These are phyloP conservation scores for Piper betle DNA, from an alignment of 164 flowering plant species.

Conservation along the genomic window DNA sequence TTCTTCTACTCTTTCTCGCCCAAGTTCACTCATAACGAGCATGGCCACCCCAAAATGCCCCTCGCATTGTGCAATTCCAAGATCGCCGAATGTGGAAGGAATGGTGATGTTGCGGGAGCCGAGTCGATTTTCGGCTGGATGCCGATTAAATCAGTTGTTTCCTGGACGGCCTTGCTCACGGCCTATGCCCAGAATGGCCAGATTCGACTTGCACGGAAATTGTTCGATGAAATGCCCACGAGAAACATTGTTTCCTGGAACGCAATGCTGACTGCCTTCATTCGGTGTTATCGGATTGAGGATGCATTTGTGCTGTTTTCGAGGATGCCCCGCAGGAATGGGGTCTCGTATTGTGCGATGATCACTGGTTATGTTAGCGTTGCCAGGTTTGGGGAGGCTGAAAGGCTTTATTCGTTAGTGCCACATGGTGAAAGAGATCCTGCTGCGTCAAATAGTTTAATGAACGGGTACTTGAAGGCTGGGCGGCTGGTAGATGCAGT, in stretches of 20 bases:
- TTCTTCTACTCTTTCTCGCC: background rate
- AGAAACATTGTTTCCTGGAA: conserved; percentile 30
- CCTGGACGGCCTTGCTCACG: conserved; percentile 47
- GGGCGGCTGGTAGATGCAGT: conserved; percentile 21
- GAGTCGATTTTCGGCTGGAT: conserved; percentile 29
- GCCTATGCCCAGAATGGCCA: conserved; percentile 29
- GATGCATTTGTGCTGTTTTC: conserved; percentile 24
- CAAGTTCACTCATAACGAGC: background rate
- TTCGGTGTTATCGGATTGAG: conserved; percentile 10
- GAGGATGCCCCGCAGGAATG: conserved; percentile 20
- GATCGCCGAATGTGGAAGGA: conserved; percentile 30
- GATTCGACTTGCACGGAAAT: conserved; percentile 16
- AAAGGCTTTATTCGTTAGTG: conserved; percentile 17
- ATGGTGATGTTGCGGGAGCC: conserved; percentile 28
- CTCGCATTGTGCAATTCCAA: conserved; percentile 27
- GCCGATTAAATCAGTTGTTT: conserved; percentile 23
- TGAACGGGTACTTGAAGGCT: conserved; percentile 26
- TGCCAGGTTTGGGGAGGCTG: conserved; percentile 23
- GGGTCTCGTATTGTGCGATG: conserved; percentile 25
- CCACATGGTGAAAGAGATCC: conserved; percentile 20
- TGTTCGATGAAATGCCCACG: conserved; percentile 44
- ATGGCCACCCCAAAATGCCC: conserved; percentile 5
- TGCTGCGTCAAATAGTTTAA: conserved; percentile 24
- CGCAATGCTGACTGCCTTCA: conserved; percentile 42
- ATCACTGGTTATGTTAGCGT: conserved; percentile 24